Percentiles rank a stretch among this genome's conserved stretches.
These are phyloP conservation scores for Austroboletus rostrupii DNA, from an alignment of 1,284 basidiomycete species.

Conservation along the genomic window DNA sequence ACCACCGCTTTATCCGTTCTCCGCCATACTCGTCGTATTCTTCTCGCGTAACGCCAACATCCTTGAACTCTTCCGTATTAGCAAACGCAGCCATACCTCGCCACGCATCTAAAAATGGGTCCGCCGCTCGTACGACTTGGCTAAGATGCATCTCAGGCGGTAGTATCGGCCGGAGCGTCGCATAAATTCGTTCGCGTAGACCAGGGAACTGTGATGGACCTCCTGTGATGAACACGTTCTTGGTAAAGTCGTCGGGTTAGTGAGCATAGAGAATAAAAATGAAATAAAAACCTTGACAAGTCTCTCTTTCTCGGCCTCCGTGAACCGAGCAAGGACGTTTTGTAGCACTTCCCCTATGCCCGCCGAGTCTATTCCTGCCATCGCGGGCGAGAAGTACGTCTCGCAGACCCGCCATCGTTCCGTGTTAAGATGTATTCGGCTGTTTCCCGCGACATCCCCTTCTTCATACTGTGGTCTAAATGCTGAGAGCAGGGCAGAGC, in stretches of 20 bases:
- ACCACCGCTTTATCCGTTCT: conserved; percentile 77
- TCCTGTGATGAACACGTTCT: conserved; percentile 91
- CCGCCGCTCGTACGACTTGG: conserved; percentile 54
- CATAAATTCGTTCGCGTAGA: conserved; percentile 64
- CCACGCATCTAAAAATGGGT: conserved; percentile 84
- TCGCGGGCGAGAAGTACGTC: conserved; percentile 87
- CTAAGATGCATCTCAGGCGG: conserved; percentile 73
- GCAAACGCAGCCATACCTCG: conserved; percentile 88
- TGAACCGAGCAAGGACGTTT: conserved; percentile 81
- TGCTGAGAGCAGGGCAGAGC: conserved; percentile 81
- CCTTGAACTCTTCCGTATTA: conserved; percentile 53
- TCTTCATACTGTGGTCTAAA: conserved; percentile 72
- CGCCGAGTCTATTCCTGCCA: conserved; percentile 94
- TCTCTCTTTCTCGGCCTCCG: conserved; percentile 57
- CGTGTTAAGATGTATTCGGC: conserved; percentile 89
- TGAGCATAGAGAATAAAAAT: neutral
- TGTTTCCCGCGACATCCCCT: conserved; percentile 63
- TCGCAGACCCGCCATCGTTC: conserved; percentile 93
- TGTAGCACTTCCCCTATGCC: conserved; percentile 90
- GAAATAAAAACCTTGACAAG: conserved; percentile 52
- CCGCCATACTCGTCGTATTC: conserved; percentile 93
- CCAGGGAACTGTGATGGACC: conserved; percentile 75
- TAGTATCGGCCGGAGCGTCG: conserved; percentile 73
- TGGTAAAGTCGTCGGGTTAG: conserved; percentile 29
- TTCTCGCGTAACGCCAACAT: conserved; percentile 60